Conservation (phyloP, 2,329 filamentous ascomycete species). For the Aspergillus melleus region DNA sequence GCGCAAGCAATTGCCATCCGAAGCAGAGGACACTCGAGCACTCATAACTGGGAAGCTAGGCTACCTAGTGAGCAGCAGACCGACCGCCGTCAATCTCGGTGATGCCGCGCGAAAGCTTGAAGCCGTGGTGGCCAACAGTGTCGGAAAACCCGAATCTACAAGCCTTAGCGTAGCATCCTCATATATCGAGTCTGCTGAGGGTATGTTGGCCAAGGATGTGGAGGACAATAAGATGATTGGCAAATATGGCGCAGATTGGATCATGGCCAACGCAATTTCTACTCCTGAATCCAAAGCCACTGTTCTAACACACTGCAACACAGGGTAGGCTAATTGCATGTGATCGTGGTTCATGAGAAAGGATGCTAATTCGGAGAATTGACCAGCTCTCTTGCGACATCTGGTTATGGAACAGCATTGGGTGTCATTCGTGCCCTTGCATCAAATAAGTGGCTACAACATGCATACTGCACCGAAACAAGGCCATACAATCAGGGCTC, state of each 20-base stretch:
- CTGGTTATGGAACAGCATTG: conserved; percentile 93
- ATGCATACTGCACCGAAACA: conserved; percentile 95
- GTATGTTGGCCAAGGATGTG: conserved; percentile 83
- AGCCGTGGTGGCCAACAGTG: conserved; percentile 55
- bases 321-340: conserved; percentile 60
- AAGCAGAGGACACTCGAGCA: conserved; percentile 61
- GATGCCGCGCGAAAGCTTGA: conserved; percentile 86
- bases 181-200: conserved; percentile 79
- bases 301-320: conserved; percentile 98
- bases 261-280: conserved; percentile 58
- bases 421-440: conserved; percentile 88
- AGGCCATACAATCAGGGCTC: conserved; percentile 98
- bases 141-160: conserved; percentile 33
- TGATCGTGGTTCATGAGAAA: not conserved
- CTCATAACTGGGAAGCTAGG: conserved; percentile 77
- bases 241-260: conserved; percentile 78
- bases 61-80: conserved; percentile 84
- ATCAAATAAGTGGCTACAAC: conserved; percentile 64
- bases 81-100: conserved; percentile 90
- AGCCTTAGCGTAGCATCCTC: conserved; percentile 59
- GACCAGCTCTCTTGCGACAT: conserved; percentile 82
- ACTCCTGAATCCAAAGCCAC: conserved; percentile 62
- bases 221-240: conserved; percentile 86
- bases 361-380: not conserved
- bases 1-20: conserved; percentile 43